Percentiles rank a stretch among this genome's conserved stretches.
Conservation (phyloP, 805 yeast genomes). For the Starmerella floris region DNA sequence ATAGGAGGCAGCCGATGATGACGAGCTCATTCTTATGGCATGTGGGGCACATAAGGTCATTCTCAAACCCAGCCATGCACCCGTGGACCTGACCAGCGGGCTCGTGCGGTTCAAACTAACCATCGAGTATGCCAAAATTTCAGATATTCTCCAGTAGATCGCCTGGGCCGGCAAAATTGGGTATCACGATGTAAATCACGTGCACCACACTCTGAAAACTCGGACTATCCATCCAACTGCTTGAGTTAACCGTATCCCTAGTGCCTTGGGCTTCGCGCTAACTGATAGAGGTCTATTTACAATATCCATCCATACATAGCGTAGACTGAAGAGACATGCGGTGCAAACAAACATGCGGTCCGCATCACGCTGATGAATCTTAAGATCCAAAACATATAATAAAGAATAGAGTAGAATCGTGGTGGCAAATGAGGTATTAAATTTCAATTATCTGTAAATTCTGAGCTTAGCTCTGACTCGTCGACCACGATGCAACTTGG, state of each 20-base stretch:
- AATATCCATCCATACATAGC: too few species aligned
- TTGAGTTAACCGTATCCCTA: background rate
- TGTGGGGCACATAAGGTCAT: background rate
- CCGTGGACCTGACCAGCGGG: background rate
- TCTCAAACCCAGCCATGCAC: background rate
- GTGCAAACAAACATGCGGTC: too few species aligned
- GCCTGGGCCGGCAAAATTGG: background rate
- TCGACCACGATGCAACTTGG: slow-evolving; percentile 23
- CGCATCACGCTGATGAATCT: too few species aligned
- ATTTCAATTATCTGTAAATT: slow-evolving; percentile 14
- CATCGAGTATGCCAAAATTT: background rate
- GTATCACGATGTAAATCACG: background rate
- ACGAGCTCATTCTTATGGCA: slow-evolving; percentile 1
- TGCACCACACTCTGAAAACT: background rate
- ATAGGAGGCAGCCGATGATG: slow-evolving; percentile 9
- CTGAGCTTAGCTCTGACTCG: slow-evolving; percentile 20
- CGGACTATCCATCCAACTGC: background rate
- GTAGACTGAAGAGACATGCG: too few species aligned
- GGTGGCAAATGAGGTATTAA: too few species aligned
- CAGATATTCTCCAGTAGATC: background rate
- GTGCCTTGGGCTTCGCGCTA: background rate
- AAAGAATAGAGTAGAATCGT: too few species aligned
- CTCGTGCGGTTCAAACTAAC: background rate
- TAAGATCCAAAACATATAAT: too few species aligned
- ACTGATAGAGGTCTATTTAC: background rate